These are phyloP conservation scores for Penicillium aurantiogriseum DNA, from an alignment of 2,329 filamentous ascomycete species.

Conservation along the genomic window DNA sequence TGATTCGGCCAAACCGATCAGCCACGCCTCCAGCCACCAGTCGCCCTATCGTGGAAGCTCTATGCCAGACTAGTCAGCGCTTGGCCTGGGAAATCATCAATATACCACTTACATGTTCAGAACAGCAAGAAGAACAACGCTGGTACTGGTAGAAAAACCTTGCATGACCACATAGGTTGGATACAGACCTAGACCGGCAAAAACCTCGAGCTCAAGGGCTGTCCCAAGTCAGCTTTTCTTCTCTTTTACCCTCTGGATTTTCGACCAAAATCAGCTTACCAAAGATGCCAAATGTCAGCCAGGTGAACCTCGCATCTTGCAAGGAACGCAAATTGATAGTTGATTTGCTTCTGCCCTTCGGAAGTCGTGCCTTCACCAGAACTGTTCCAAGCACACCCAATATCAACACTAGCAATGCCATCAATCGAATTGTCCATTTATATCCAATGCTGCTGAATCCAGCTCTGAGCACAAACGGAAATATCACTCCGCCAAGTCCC, in stretches of 20 bases:
- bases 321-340: conserved; percentile 48
- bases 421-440: conserved; percentile 41
- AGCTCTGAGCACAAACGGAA: conserved; percentile 39
- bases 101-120: conserved; percentile 34
- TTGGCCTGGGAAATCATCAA: not conserved
- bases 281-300: conserved; percentile 47
- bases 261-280: conserved; percentile 26
- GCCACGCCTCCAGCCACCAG: conserved; percentile 46
- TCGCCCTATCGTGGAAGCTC: conserved; percentile 46
- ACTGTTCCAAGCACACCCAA: conserved; percentile 35
- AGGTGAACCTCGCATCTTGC: conserved; percentile 43
- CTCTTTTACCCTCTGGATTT: not conserved
- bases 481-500: conserved; percentile 39
- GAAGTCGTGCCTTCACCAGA: conserved; percentile 39
- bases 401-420: conserved; percentile 37
- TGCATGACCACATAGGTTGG: conserved; percentile 32
- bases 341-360: conserved; percentile 31
- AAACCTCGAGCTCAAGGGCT: conserved; percentile 35
- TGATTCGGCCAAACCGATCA: conserved; percentile 49
- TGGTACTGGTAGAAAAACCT: conserved; percentile 26
- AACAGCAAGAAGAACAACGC: conserved; percentile 39
- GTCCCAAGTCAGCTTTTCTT: not conserved
- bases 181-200: conserved; percentile 30
- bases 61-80: conserved; percentile 7
- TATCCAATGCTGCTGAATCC: conserved; percentile 38